Evolutionary conservation across 371 early-diverging fungal species (phyloP), one percentile per base, ranked within the genome.

Genomic region (Ordospora pajunii): DNA sequence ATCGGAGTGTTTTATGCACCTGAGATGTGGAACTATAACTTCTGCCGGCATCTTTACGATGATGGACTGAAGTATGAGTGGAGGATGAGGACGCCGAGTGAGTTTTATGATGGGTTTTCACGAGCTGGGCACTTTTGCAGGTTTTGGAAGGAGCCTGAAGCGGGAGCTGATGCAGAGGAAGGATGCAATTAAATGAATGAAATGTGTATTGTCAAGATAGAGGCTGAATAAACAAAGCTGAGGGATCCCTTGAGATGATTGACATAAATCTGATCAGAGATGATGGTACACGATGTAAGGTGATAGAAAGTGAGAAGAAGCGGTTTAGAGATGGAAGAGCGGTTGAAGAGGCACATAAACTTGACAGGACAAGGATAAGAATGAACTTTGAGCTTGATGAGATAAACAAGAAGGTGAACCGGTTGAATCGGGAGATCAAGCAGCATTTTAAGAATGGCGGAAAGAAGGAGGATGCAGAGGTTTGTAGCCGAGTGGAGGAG

Each of bases 341-440:
- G 8, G 77, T 83, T 3, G 67, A 52, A 11, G 71, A 63, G 54
- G 74, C 80, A 12, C 68, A 65, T 27, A 66, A 80, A 27, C 32
- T 83, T 46, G 77, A 82, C 25, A 65, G 70, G 23, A 40, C 67
- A 40, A 73, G 77, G 73, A 82, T 80, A 40, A 73, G 68, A 23
- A 52, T 58, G 25, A 48, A 70, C 32, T 84, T 67, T 54, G 68
- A 76, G 62, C 69, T 75, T 46, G 84, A 84, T 27, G 62, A 82
- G 25, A 64, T 73, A 14, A 80, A 79, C 44, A 80, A 70, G 23
- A 70, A 80, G 72, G 67, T 78, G 32, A 84, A 84, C 48, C 19
- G 32, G 11, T 40, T 68, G 3, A 25, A 72, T 19, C 71, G 73
- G 46, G 52, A 80, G 48, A 77, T 80, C n/a, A 67, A 63, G 53